Evolutionary conservation across 192 early-diverging fungal species (phyloP), one percentile per base, ranked within the genome.

Genomic region (Dimargaris cristalligena): DNA sequence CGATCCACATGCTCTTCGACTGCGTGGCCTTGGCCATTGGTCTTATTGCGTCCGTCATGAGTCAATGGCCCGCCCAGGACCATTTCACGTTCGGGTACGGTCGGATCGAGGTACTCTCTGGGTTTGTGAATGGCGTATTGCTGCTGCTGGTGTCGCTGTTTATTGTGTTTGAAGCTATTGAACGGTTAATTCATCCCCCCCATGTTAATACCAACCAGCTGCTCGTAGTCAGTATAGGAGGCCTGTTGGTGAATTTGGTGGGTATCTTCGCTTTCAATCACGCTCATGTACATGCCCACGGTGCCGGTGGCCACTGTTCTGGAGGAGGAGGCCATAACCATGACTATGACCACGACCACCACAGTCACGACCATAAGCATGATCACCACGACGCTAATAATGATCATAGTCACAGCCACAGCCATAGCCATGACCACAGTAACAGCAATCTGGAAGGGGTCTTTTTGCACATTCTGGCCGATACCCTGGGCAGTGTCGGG

Each of bases 1-100:
- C 94, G 20, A 89, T 94, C 54, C 94, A 97, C 69, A 97, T 97
- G 94, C 80, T 94, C 59, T 97, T 97, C 72, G 94, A 97, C 71
- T 92, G 89, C 58, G 74, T 93, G 67, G 91, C 91, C 6, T 64
- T 97, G 62, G 86, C 84, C 2, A 79, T 94, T 34, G 88, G 88
- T 29, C 68, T 97, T 10, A 75, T 85, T 56, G 94, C 94, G 9
- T 80, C 87, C 1, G 89, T 94, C 1, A 84, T 94, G 78, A 81
- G 82, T 60, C 91, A 89, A 67, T 92, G 94, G 89, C 88, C 82
- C 20, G 72, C 83, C n/a, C 88, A 87, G 59, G 77, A 79, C 32
- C 70, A 80, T 26, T 97, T 68, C 46, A 67, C 72, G 11, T 68
- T 68, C 65, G 86, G 89, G 29, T 97, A 88, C 64, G 87, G 81